Evolutionary conservation across 2,329 filamentous ascomycete genomes (phyloP).

Genomic region (Alternaria ethzedia): DNA sequence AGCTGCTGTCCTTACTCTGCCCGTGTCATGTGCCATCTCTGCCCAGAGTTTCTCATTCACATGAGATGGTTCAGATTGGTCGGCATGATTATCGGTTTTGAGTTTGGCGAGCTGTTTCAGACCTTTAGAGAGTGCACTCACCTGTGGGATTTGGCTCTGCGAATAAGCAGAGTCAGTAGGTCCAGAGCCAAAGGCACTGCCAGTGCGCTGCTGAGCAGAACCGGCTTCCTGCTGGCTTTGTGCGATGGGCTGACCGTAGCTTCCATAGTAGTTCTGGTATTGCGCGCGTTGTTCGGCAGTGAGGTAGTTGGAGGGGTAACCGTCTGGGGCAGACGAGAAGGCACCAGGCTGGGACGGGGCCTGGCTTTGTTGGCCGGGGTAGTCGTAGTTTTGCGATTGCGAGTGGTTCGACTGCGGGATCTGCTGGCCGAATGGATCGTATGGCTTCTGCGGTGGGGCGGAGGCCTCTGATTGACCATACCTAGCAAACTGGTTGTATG

Average conservation of each 20-base stretch:
- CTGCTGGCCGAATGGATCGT: constrained; percentile 86
- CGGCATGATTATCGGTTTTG: constrained; percentile 4
- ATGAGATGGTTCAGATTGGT: constrained; percentile 2
- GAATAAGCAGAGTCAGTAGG: constrained; percentile 67
- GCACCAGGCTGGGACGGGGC: constrained; percentile 66
- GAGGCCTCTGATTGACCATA: constrained; percentile 71
- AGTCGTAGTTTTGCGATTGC: constrained; percentile 54
- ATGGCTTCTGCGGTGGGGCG: constrained; percentile 75
- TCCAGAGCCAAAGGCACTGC: constrained; percentile 73
- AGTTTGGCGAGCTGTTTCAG: constrained; percentile 1
- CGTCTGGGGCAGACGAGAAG: constrained; percentile 76
- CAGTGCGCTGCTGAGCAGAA: constrained; percentile 75
- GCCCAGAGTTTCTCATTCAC: constrained; percentile 5
- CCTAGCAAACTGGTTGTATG: constrained; percentile 71
- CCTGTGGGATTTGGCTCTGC: constrained; percentile 67
- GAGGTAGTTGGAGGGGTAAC: constrained; percentile 83
- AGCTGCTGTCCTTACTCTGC: constrained; percentile 9
- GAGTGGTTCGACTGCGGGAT: constrained; percentile 52
- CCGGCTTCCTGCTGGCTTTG: constrained; percentile 73
- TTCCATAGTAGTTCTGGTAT: constrained; percentile 72
- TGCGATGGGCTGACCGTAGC: constrained; percentile 58
- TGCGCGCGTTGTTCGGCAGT: constrained; percentile 75
- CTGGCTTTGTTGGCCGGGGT: constrained; percentile 60
- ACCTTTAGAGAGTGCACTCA: constrained; percentile 29
- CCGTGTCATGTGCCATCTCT: constrained; percentile 2